Evolutionary conservation across 1,284 basidiomycete species (phyloP), one percentile per base, ranked within the genome.

Genomic region (Papiliotrema nemorosa): DNA sequence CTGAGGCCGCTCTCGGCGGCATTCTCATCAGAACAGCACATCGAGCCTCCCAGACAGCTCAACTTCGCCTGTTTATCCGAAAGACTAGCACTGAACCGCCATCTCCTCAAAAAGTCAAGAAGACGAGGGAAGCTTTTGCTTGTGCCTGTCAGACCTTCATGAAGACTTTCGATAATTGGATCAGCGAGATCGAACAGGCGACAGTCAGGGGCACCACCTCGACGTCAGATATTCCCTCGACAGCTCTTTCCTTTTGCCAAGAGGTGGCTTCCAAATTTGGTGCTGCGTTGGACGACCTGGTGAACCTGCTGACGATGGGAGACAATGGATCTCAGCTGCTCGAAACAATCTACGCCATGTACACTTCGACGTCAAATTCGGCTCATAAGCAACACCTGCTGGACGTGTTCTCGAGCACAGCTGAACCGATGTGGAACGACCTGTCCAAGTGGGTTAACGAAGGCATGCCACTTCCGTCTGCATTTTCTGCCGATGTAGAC

Each of bases 71-170:
- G n/a, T n/a, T n/a, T n/a, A n/a, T n/a, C n/a, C n/a, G n/a, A n/a
- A n/a, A n/a, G n/a, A n/a, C n/a, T n/a, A n/a, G n/a, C n/a, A n/a
- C n/a, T n/a, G n/a, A n/a, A n/a, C n/a, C n/a, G n/a, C n/a, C n/a
- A n/a, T n/a, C n/a, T n/a, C n/a, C n/a, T n/a, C n/a, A 59, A 67
- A 13, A 77, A 75, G 3, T 81, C 86, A 0, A 82, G 2, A 81
- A 80, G 36, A 90, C 87, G 0, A 73, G 85, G 13, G 86, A 90
- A 64, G 89, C 90, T 0, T 90, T 90, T 64, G 82, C 85, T 0
- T 87, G 88, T 52, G 86, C 86, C 0, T 73, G 89, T 39, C 82
- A 84, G 42, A 55, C 69, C 7, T 80, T 86, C 49, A 69, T 90
- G 3, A 77, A 77, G 16, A 57, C 59, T 0, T 82, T 89, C 51